Evolutionary conservation across 164 flowering plant genomes (phyloP).

Genomic region (Euptelea pleiosperma): DNA sequence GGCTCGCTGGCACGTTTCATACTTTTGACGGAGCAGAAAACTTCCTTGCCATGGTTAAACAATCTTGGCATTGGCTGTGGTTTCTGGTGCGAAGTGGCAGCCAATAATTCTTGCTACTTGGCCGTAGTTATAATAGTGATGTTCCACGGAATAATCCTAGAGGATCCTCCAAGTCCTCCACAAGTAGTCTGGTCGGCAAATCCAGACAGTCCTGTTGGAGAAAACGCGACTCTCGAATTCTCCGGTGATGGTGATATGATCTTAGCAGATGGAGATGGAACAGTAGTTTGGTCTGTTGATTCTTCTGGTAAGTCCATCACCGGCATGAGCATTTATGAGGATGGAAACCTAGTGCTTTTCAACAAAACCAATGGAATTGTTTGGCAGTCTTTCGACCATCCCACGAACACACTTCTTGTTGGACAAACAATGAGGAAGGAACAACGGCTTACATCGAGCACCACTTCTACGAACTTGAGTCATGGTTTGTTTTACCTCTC

Average conservation of each 20-base stretch:
- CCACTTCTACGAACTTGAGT: conserved; percentile 19
- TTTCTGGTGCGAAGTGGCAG: too few relatives aligned
- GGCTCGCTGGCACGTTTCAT: too few relatives aligned
- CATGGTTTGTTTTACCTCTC: neutral
- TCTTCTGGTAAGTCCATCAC: neutral
- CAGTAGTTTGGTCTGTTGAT: neutral
- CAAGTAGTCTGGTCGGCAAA: conserved; percentile 5
- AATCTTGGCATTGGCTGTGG: too few relatives aligned
- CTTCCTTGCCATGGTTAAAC: too few relatives aligned
- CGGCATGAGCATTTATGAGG: neutral
- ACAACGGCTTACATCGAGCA: conserved; percentile 15
- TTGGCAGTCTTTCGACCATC: conserved; percentile 35
- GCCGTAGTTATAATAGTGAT: too few relatives aligned
- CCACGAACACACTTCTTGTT: conserved; percentile 24
- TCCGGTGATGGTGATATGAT: neutral
- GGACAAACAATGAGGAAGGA: conserved; percentile 20
- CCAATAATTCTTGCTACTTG: too few relatives aligned
- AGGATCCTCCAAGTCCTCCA: too few relatives aligned
- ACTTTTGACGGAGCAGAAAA: too few relatives aligned
- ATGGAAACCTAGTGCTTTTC: conserved; percentile 4
- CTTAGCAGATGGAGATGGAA: conserved; percentile 1
- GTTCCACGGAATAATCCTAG: too few relatives aligned
- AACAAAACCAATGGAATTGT: neutral
- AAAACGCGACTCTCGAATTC: neutral
- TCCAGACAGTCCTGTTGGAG: neutral